Evolutionary conservation across 805 yeast species (phyloP), one percentile per base, ranked within the genome.

Genomic region (Torulaspora indica): DNA sequence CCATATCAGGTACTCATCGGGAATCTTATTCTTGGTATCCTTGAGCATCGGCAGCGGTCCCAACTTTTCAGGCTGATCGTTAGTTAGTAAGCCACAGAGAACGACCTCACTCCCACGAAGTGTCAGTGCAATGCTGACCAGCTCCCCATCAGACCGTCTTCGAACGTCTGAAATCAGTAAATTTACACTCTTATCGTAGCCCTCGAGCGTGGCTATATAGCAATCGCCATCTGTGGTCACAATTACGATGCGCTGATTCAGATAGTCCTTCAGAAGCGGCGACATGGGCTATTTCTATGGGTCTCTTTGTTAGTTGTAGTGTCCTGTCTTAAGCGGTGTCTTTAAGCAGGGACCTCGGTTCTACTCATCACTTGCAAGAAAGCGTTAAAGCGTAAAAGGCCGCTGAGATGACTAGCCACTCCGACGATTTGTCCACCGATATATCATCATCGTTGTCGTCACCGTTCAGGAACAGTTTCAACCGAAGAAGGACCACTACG

Each of bases 141-240:
- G 37, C 18, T 47, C 56, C 20, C 52, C 48, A 72, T 77, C 76
- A 47, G 51, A 49, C 38, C 82, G 61, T 56, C 81, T 85, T 15
- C 66, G 59, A 13, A 82, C 72, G 32, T 71, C 63, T 2, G 77
- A 64, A 32, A 83, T 62, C 31, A 82, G 68, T 28, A 84, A 55
- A 56, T 84, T 84, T 18, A 85, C 76, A 35, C 77, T 70, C 49
- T 79, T 77, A 59, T 84, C 91, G 54, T 70, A 82, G 5, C 90
- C 88, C 51, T 72, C 74, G 13, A 77, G 55, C 15, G 55, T 65
- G 4, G 79, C 82, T 30, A 69, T 57, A 34, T 75, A 69, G 41
- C 73, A 68, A 38, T 77, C 66, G 8, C 82, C 85, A 51, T 78
- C 82, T 5, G 79, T 69, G 2, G 82, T 77, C 35, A 80, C 64